Evolutionary conservation across 371 early-diverging fungal species (phyloP).

Genomic region (Catenaria anguillulae): DNA sequence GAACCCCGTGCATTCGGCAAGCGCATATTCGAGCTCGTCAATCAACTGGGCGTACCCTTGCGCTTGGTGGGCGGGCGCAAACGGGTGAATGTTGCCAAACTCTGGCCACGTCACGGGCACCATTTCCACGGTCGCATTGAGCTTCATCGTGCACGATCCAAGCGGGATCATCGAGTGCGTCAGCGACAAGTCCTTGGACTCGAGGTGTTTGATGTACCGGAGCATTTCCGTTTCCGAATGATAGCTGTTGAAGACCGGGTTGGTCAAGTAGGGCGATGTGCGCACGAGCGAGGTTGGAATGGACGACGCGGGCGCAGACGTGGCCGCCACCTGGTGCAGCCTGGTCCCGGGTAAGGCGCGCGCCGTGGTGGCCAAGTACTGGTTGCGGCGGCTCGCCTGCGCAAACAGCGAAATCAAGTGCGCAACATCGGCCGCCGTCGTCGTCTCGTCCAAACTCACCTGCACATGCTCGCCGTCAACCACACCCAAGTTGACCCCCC

Average conservation of each 20-base stretch:
- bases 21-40: conserved; percentile 36
- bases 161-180: conserved; percentile 95
- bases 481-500: conserved; percentile 68
- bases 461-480: conserved; percentile 35
- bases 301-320: too few species aligned
- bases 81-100: conserved; percentile 86
- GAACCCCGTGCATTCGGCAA: conserved; percentile 85
- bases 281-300: conserved; percentile 38
- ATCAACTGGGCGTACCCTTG: conserved; percentile 69
- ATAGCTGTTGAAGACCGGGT: conserved; percentile 81
- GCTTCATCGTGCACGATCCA: conserved; percentile 97
- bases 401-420: conserved; percentile 59
- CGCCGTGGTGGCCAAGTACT: conserved; percentile 12
- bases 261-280: conserved; percentile 56
- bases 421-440: conserved; percentile 57
- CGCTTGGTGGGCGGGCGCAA: conserved; percentile 81
- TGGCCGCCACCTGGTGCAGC: neutral
- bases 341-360: conserved; percentile 26
- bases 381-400: conserved; percentile 22
- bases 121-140: conserved; percentile 95
- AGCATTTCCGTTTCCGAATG: conserved; percentile 98
- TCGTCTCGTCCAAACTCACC: conserved; percentile 82
- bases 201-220: conserved; percentile 80
- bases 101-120: conserved; percentile 95
- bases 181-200: conserved; percentile 88